phyloP scores from a whole-genome alignment of 805 yeast species.

The Yueomyces sp. region DNA sequence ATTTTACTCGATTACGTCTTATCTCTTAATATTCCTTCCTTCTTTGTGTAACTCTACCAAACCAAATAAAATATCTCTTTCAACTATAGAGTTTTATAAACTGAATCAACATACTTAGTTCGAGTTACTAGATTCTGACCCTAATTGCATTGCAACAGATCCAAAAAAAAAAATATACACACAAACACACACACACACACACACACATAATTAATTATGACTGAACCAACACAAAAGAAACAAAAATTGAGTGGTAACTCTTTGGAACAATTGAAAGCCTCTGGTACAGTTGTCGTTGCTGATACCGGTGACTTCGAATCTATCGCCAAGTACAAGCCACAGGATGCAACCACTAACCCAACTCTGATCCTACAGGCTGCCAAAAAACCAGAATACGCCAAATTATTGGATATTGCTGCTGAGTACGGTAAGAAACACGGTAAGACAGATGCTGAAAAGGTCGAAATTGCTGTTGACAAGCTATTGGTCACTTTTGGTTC shows the following conservation, averaged over 20 bases:
- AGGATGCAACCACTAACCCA: conserved; percentile 99
- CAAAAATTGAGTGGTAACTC: conserved; percentile 34
- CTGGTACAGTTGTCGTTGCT: conserved; percentile 94
- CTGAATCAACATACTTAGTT: too few relatives aligned
- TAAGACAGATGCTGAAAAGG: conserved; percentile 41
- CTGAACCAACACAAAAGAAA: conserved; percentile 20
- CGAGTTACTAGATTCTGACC: too few relatives aligned
- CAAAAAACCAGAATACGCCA: conserved; percentile 77
- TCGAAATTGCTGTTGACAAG: conserved; percentile 76
- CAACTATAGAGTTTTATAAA: too few relatives aligned
- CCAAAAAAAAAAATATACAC: not conserved
- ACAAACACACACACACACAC: not conserved
- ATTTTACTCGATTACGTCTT: too few relatives aligned
- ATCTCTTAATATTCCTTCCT: too few relatives aligned
- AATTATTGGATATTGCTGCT: conserved; percentile 82
- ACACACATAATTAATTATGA: conserved; percentile 3
- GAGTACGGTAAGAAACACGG: conserved; percentile 64
- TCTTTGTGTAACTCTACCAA: too few relatives aligned
- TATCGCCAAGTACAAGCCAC: conserved; percentile 95
- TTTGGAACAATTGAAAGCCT: conserved; percentile 81
- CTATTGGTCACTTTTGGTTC: conserved; percentile 92
- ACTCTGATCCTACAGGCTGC: conserved; percentile 93
- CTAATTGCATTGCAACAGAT: too few relatives aligned
- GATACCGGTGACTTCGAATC: conserved; percentile 99
- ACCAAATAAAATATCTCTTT: too few relatives aligned